Evolutionary conservation across 208 protist genomes (phyloP), one percentile per base, ranked within the genome.

Genomic region (Paratrypanosoma confusum): DNA sequence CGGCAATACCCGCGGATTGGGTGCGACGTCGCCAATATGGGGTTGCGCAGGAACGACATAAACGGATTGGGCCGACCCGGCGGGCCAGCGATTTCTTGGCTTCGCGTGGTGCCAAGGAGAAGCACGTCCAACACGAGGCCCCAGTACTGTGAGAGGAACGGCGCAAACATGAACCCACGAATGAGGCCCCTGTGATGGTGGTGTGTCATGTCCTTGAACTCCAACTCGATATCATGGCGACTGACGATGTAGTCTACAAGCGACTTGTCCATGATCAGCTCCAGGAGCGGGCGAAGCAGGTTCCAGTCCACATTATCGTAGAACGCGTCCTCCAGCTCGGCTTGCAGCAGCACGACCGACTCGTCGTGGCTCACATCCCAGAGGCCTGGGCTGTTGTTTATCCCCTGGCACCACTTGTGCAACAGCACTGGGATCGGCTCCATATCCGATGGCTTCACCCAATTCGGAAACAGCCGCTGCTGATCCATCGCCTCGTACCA

Each of bases 141-240:
- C 86, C 99, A 99, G 73, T 96, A 99, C 80, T 99, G 98, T 46
- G 96, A 66, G 37, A 99, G 87, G 73, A 99, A 99, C 1, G 95
- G 93, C 13, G 97, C 90, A 65, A 99, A 99, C 89, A 99, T 98
- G 28, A 99, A 95, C 31, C 98, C 99, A 50, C 98, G 85, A 42
- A 99, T 90, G 7, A 99, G 48, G 28, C 98, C 98, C 62, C 98
- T 99, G 24, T 82, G 90, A 67, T 99, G 99, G 42, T 96, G 94
- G 75, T 99, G 98, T 65, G 83, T 98, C 98, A 99, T 99, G 75
- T 99, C 99, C 81, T 99, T 99, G 74, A 97, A 99, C 61, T 90
- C 96, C 16, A 99, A 69, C 1, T 95, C 84, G 0, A 99, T 85
- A 70, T 99, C 99, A 76, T 99, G 99, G 59, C 99, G 99, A 39